Evolutionary conservation across 305 asterid genomes (phyloP).

Genomic region (Andrographis paniculata): DNA sequence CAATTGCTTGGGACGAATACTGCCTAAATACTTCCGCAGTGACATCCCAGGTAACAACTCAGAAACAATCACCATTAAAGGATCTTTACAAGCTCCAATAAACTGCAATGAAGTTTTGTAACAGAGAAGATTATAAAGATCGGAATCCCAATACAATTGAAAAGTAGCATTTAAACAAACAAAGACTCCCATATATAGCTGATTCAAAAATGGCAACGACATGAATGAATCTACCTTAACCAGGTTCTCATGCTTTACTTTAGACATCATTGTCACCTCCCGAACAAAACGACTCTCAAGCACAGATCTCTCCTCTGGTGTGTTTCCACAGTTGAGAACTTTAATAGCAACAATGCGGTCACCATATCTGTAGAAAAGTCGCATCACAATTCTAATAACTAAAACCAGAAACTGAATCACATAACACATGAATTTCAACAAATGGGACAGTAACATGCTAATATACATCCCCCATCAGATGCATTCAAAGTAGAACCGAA

Average conservation of each 20-base stretch:
- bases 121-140: not conserved
- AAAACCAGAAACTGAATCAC: conserved; percentile 1
- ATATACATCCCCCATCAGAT: not conserved
- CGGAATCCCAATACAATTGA: not conserved
- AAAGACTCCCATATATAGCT: too few species aligned
- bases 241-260: conserved; percentile 86
- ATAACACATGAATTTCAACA: conserved; percentile 7
- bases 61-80: conserved; percentile 87
- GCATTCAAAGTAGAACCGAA: not conserved
- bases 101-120: conserved; percentile 43
- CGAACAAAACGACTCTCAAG: conserved; percentile 81
- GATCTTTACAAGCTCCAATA: conserved; percentile 97
- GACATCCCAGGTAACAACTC: conserved; percentile 95
- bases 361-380: conserved; percentile 45
- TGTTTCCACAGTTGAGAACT: conserved; percentile 66
- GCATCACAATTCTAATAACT: conserved; percentile 2
- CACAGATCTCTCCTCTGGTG: conserved; percentile 59
- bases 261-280: conserved; percentile 90
- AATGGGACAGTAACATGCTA: not conserved
- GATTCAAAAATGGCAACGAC: not conserved
- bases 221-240: conserved; percentile 48
- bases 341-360: conserved; percentile 84
- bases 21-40: conserved; percentile 66
- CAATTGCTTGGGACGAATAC: conserved; percentile 72
- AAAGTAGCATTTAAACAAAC: too few species aligned